Evolutionary conservation across 352 stramenopile genomes (phyloP).

Genomic region (Phytopythium boreale): DNA sequence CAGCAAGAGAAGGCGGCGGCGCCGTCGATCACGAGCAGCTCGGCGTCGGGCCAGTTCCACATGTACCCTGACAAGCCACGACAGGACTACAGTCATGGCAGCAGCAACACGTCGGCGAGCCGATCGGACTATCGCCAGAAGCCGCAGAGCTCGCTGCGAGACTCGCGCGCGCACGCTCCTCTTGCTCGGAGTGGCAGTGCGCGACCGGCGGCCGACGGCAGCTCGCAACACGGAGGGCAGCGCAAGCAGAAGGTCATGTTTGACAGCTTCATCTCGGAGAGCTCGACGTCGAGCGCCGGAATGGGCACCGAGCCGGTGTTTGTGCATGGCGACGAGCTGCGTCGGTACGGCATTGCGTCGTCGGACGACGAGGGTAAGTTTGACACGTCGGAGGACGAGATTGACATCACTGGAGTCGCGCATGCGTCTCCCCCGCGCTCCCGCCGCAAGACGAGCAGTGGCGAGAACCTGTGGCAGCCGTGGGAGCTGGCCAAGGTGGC

Average conservation of each 20-base stretch:
- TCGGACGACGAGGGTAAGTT: slow-evolving; percentile 44
- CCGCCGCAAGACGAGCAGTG: slow-evolving; percentile 32
- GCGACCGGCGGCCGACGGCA: slow-evolving; percentile 1
- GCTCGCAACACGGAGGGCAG: not conserved
- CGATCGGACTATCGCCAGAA: not conserved
- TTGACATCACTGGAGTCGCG: slow-evolving; percentile 63
- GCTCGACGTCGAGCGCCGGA: slow-evolving; percentile 13
- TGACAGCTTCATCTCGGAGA: slow-evolving; percentile 46
- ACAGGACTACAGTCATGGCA: slow-evolving; percentile 13
- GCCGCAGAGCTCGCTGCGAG: not conserved
- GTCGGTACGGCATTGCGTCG: slow-evolving; percentile 21
- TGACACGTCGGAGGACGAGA: slow-evolving; percentile 51
- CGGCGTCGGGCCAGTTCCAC: slow-evolving; percentile 15
- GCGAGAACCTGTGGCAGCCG: slow-evolving; percentile 65
- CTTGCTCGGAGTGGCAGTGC: slow-evolving; percentile 4
- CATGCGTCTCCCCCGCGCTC: slow-evolving; percentile 28
- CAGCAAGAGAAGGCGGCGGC: slow-evolving; percentile 8
- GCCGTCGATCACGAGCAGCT: not conserved
- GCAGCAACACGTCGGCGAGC: slow-evolving; percentile 20
- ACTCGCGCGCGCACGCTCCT: slow-evolving; percentile 8
- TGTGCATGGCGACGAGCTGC: slow-evolving; percentile 27
- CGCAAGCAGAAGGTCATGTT: slow-evolving; percentile 10
- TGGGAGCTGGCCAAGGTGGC: slow-evolving; percentile 66
- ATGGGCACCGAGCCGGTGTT: slow-evolving; percentile 32
- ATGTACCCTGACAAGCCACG: slow-evolving; percentile 14